A percentile compares a stretch with the other conserved stretches of the same genome.
Evolutionary conservation across 1,284 basidiomycete species (phyloP).

Genomic region (Apiotrichum brassicae): DNA sequence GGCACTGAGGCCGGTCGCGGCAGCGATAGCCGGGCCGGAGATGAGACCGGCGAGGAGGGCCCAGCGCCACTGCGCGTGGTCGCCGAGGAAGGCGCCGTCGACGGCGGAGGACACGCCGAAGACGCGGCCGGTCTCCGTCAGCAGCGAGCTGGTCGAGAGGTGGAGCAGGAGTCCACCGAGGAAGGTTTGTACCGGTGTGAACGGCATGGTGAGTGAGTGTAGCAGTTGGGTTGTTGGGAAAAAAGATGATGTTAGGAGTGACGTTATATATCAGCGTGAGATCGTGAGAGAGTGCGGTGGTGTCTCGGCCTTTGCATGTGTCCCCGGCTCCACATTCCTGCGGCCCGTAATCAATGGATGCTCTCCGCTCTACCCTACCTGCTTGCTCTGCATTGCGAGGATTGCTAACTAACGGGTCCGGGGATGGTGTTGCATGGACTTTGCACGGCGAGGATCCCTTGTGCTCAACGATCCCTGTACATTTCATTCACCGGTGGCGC

Average conservation of each 20-base stretch:
- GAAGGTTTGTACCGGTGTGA: conserved; percentile 56
- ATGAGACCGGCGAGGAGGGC: conserved; percentile 35
- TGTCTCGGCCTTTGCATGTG: too few relatives aligned
- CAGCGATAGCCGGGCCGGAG: conserved; percentile 25
- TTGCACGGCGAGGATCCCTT: too few relatives aligned
- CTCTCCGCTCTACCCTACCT: too few relatives aligned
- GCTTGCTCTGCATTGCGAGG: too few relatives aligned
- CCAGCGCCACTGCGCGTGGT: conserved; percentile 44
- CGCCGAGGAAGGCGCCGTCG: conserved; percentile 54
- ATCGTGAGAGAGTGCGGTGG: too few relatives aligned
- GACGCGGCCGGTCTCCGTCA: conserved; percentile 56
- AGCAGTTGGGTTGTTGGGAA: not conserved
- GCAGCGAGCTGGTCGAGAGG: conserved; percentile 54
- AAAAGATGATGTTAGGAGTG: not conserved
- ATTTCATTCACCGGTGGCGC: too few relatives aligned
- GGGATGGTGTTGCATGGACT: too few relatives aligned
- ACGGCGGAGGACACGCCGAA: conserved; percentile 62
- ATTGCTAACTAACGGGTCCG: too few relatives aligned
- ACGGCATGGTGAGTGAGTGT: conserved; percentile 15
- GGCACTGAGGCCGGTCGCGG: conserved; percentile 29
- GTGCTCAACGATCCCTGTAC: too few relatives aligned
- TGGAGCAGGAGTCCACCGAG: conserved; percentile 59
- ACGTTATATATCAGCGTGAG: not conserved
- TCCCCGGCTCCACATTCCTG: too few relatives aligned
- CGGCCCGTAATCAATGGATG: too few relatives aligned